Evolutionary conservation across 23 red algal genomes (phyloP).

Genomic region (Gracilariopsis chorda): DNA sequence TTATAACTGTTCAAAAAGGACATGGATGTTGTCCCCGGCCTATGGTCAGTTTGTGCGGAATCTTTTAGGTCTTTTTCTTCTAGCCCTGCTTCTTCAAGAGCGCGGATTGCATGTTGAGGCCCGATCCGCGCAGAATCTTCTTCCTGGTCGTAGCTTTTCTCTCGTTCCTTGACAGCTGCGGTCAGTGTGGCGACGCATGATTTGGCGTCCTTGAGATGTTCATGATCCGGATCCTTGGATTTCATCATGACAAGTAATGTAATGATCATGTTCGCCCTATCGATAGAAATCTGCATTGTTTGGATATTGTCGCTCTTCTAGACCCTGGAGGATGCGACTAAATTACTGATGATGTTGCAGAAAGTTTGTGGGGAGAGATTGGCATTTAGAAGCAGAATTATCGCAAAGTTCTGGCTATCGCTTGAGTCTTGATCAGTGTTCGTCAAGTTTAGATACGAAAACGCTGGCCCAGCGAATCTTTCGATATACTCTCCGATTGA

Average conservation of each 20-base stretch:
- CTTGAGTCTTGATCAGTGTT: background rate
- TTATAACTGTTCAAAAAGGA: no score
- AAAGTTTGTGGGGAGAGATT: background rate
- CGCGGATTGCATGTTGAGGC: background rate
- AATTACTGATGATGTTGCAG: background rate
- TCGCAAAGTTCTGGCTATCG: conserved; percentile 22
- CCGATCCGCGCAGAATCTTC: background rate
- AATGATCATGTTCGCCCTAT: background rate
- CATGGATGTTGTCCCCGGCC: no score
- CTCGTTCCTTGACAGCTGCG: background rate
- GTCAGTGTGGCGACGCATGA: background rate
- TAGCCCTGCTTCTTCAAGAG: background rate
- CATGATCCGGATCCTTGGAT: no score
- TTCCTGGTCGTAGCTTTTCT: background rate
- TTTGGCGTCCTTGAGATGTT: background rate
- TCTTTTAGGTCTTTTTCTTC: background rate
- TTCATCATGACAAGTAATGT: background rate
- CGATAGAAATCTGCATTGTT: background rate
- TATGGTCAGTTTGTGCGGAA: no score
- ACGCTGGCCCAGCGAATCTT: background rate
- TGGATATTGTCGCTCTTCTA: no score
- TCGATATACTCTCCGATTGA: background rate
- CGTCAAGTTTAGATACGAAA: background rate
- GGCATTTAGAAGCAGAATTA: background rate
- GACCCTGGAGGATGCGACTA: background rate